phyloP scores from a whole-genome alignment of 371 early-diverging fungal genomes.

The Batkoa obscura region DNA sequence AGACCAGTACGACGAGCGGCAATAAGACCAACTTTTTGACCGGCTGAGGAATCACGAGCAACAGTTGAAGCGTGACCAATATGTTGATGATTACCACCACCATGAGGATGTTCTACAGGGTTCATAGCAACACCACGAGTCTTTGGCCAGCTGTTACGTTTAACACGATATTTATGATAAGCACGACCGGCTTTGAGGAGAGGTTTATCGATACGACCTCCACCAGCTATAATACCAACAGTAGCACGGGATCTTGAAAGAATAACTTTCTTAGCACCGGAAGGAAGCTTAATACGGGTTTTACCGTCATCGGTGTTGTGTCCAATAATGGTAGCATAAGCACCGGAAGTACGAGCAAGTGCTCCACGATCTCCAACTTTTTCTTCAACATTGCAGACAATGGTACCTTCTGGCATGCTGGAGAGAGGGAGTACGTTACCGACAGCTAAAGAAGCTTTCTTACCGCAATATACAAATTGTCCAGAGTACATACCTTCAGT shows the following conservation, averaged over 20 bases:
- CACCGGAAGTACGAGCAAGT: constrained; percentile 94
- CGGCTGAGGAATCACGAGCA: constrained; percentile 84
- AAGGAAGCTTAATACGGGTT: constrained; percentile 91
- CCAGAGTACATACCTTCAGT: constrained; percentile 99
- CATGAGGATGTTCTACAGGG: constrained; percentile 75
- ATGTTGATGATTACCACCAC: constrained; percentile 99
- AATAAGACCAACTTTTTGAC: constrained; percentile 99
- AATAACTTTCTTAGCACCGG: constrained; percentile 95
- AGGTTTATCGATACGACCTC: constrained; percentile 99
- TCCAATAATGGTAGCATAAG: constrained; percentile 97
- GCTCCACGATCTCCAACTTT: constrained; percentile 96
- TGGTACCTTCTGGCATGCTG: constrained; percentile 98
- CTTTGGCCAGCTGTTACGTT: constrained; percentile 98
- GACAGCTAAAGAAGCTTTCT: constrained; percentile 88
- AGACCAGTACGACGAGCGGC: constrained; percentile 99
- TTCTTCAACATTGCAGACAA: constrained; percentile 98
- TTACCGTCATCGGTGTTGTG: constrained; percentile 94
- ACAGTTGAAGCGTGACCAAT: constrained; percentile 99
- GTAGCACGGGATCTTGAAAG: constrained; percentile 85
- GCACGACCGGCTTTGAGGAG: constrained; percentile 99
- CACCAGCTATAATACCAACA: constrained; percentile 98
- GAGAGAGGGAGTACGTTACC: constrained; percentile 95
- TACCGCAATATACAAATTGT: constrained; percentile 97
- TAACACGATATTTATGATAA: constrained; percentile 95
- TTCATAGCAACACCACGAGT: constrained; percentile 99